Evolutionary conservation across 352 stramenopile genomes (phyloP).

Genomic region (Phytophthora idaei): DNA sequence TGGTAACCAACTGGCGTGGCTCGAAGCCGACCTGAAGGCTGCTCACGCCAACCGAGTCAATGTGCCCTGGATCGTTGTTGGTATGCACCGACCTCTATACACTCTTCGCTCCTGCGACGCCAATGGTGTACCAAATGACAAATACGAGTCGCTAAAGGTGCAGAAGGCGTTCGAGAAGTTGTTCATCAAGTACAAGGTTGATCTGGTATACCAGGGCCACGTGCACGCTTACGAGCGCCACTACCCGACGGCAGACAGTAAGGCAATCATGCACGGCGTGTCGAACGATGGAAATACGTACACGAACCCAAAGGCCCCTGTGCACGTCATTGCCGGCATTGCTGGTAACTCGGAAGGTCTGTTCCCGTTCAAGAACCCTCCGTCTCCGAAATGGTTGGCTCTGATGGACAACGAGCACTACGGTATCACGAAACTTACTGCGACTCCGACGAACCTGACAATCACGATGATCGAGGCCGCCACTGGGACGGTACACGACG

Average conservation of each 20-base stretch:
- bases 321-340: slow-evolving; percentile 54
- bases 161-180: slow-evolving; percentile 60
- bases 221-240: slow-evolving; percentile 59
- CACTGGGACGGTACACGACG: slow-evolving; percentile 33
- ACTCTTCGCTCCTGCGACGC: slow-evolving; percentile 38
- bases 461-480: slow-evolving; percentile 40
- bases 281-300: slow-evolving; percentile 48
- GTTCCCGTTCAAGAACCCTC: slow-evolving; percentile 31
- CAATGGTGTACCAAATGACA: slow-evolving; percentile 40
- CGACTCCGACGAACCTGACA: slow-evolving; percentile 37
- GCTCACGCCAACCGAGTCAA: slow-evolving; percentile 48
- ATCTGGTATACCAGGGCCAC: slow-evolving; percentile 54
- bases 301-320: slow-evolving; percentile 50
- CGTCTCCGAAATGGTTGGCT: slow-evolving; percentile 37
- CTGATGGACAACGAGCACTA: slow-evolving; percentile 43
- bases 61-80: slow-evolving; percentile 55
- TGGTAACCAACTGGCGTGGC: slow-evolving; percentile 50
- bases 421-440: slow-evolving; percentile 42
- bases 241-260: slow-evolving; percentile 45
- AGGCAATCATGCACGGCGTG: slow-evolving; percentile 45
- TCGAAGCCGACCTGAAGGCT: slow-evolving; percentile 52
- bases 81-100: slow-evolving; percentile 62
- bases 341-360: slow-evolving; percentile 46
- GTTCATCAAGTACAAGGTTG: slow-evolving; percentile 63
- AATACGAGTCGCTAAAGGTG: slow-evolving; percentile 39